These are phyloP conservation scores for Cladosporium sp. DNA, from an alignment of 2,329 filamentous ascomycete species.

Conservation along the genomic window DNA sequence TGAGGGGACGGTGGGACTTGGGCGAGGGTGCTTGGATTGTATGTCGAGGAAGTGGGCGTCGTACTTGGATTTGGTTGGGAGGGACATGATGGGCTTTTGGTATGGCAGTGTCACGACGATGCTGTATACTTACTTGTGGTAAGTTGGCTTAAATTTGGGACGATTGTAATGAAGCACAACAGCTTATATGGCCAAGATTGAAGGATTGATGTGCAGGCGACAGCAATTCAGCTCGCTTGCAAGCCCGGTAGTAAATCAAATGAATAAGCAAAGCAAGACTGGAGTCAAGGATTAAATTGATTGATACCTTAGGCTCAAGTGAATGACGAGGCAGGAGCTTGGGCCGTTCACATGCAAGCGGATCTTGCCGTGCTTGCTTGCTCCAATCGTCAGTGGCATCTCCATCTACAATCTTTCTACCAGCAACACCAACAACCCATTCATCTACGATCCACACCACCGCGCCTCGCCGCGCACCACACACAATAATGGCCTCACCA, in stretches of 20 bases:
- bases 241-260: not conserved
- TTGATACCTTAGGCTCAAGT: not conserved
- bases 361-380: not conserved
- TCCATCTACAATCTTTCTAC: not conserved
- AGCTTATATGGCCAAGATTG: not conserved
- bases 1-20: not conserved
- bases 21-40: not conserved
- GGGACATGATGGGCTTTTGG: not conserved
- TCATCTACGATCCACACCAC: not conserved
- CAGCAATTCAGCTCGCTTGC: constrained; percentile 1
- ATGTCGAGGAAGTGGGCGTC: constrained; percentile 7
- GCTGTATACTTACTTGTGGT: not conserved
- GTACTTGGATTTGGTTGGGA: constrained; percentile 12
- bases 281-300: not conserved
- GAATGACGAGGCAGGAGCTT: not conserved
- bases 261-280: not conserved
- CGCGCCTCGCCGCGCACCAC: constrained; percentile 7
- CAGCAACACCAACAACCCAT: not conserved
- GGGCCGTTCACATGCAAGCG: constrained; percentile 2
- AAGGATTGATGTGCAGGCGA: not conserved
- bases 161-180: not conserved
- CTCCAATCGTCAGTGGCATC: not conserved
- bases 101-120: not conserved
- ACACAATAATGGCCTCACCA: constrained; percentile 16
- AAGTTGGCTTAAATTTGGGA: not conserved